Evolutionary conservation across 208 protist genomes (phyloP), one percentile per base, ranked within the genome.

Genomic region (Trypanosoma theileri): DNA sequence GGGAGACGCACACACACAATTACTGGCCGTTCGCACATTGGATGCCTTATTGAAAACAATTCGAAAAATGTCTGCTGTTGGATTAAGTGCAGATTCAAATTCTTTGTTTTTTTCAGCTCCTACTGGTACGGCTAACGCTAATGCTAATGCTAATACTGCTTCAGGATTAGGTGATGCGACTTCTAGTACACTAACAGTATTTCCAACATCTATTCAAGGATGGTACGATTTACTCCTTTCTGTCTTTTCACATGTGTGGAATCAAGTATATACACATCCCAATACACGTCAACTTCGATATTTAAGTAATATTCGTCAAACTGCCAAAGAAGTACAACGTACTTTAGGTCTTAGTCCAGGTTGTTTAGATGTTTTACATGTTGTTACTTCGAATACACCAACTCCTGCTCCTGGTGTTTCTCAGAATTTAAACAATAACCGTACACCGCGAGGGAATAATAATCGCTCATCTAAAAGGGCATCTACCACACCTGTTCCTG

Each of bases 171-270:
- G 45, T 24, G 57, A 73, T 53, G 12, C 3, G n/a, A 40, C 59
- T 21, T 40, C 44, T 24, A 56, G 52, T 35, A 19, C 22, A 22
- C 53, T 52, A 12, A 17, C 22, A 19, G 19, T 31, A 11, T 26
- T 71, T n/a, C 71, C 71, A 9, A 31, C n/a, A 1, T 68, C 63
- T 52, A 24, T 70, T 59, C 22, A 53, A 16, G 64, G 64, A 17
- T 76, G 71, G 71, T 76, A 82, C 59, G 73, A 81, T 31, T 72
- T 91, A 19, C 79, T 92, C n/a, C 64, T 79, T 59, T 42, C 56
- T 13, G 76, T 78, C 45, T 86, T 94, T 64, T 45, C 61, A 16
- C 77, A 85, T 55, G 85, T 83, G 14, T 92, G 89, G 89, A 84
- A 80, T 63, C 62, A 58, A 50, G 72, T 84, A 17, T 84, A 76